Evolutionary conservation across 192 early-diverging fungal genomes (phyloP), one percentile per base, ranked within the genome.

Genomic region (Mortierella hygrophila): DNA sequence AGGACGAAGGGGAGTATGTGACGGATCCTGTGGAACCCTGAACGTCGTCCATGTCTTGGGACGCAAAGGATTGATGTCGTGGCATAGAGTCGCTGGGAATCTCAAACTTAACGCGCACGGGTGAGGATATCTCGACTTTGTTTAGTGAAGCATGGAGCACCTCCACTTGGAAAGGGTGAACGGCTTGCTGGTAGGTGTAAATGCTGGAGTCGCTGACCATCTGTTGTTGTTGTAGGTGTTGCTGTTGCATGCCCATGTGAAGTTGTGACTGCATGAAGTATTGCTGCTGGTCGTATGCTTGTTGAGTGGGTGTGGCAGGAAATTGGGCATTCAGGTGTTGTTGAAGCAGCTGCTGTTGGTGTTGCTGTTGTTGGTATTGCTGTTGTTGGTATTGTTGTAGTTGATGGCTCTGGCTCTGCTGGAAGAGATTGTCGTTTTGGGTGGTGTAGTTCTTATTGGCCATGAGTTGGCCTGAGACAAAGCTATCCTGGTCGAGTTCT

Each of bases 21-120:
- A 70, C 47, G 21, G 47, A 11, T 1, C 40, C 69, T 9, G 29
- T 55, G 42, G 78, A 65, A 29, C n/a, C 63, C 40, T 83, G 76
- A 52, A 71, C 41, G 38, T 83, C 82, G 57, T 83, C 82, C 82
- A 83, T 83, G 13, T 83, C 82, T 60, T 83, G 82, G 16, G 72
- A 38, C 40, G 32, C 47, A 29, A 16, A 40, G 75, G 55, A 21
- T 5, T 26, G 74, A 55, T 71, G 70, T n/a, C 55, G 42, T 44
- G 65, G 47, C 60, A 80, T 68, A 3, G 79, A 23, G 26, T 80
- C 72, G 11, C 57, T 80, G 4, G 54, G 72, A 21, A 74, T 37
- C 0, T 77, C 75, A 46, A 77, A 77, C 10, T 41, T 42, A 37
- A 77, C 38, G 23, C 46, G 42, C 40, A 44, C 23, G 3, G 81